A percentile compares a stretch with the other conserved stretches of the same genome.
Evolutionary conservation across 495 filamentous ascomycete genomes (phyloP).

Genomic region (Podospora sp.): DNA sequence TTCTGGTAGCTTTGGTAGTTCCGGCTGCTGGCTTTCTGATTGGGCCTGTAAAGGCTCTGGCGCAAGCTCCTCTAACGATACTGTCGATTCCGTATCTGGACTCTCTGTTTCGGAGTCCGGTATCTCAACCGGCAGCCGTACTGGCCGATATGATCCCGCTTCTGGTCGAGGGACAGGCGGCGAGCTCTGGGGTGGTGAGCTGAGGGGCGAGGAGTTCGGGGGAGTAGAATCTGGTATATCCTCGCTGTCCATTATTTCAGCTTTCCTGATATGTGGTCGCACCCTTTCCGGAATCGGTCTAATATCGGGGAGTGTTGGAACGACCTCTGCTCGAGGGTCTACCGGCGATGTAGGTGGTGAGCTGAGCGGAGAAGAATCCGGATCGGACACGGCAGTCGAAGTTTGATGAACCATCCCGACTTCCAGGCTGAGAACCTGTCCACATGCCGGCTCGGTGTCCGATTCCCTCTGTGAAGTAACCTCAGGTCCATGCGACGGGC

Average conservation of each 20-base stretch:
- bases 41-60: background rate
- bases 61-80: constrained; percentile 5
- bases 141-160: background rate
- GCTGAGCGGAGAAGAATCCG: constrained; percentile 1
- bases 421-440: background rate
- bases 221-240: constrained; percentile 15
- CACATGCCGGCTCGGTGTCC: background rate
- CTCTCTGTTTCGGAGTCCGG: background rate
- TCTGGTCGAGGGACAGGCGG: background rate
- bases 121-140: background rate
- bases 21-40: background rate
- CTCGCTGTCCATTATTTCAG: constrained; percentile 38
- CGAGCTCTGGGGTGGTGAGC: constrained; percentile 3
- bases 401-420: background rate
- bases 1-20: background rate
- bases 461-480: background rate
- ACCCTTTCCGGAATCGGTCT: background rate
- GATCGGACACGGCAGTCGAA: background rate
- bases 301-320: background rate
- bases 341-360: background rate
- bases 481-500: background rate
- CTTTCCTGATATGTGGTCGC: background rate
- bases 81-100: background rate
- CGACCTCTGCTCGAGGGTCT: background rate
- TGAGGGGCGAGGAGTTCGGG: constrained; percentile 1